phyloP scores from a whole-genome alignment of 148 eudicot species.

The Mesembryanthemum crystallinum region DNA sequence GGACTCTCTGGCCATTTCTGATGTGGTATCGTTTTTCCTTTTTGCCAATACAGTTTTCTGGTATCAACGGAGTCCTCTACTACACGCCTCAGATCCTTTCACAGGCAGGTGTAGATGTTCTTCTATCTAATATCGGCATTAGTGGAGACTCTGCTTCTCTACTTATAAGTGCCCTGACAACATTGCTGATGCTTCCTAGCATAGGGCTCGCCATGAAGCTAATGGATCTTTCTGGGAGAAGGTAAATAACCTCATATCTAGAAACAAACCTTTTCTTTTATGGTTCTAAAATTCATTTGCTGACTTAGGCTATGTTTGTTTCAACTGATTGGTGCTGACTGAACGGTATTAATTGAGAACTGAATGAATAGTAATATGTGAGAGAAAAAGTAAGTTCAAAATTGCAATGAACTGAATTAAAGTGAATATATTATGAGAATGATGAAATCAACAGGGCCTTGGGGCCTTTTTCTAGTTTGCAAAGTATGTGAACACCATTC shows the following conservation, averaged over 20 bases:
- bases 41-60: constrained; percentile 58
- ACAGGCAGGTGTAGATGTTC: constrained; percentile 85
- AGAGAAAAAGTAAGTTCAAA: too few relatives aligned
- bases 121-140: constrained; percentile 60
- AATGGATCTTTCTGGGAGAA: constrained; percentile 83
- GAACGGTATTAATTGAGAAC: too few relatives aligned
- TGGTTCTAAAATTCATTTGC: background rate
- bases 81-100: constrained; percentile 88
- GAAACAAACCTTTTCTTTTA: background rate
- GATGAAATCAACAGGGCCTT: too few relatives aligned
- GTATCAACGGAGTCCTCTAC: constrained; percentile 81
- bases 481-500: background rate
- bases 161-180: constrained; percentile 65
- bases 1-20: too few relatives aligned
- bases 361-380: too few relatives aligned
- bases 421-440: too few relatives aligned
- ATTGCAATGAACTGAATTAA: too few relatives aligned
- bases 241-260: constrained; percentile 37
- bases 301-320: too few relatives aligned
- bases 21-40: background rate
- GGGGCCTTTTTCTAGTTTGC: background rate
- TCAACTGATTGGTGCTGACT: too few relatives aligned
- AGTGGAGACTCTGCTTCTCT: constrained; percentile 73
- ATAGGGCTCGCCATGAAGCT: constrained; percentile 78
- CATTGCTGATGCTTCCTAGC: constrained; percentile 82